These are phyloP conservation scores for Didymella keratinophila DNA, from an alignment of 2,329 filamentous ascomycete species.

Conservation along the genomic window DNA sequence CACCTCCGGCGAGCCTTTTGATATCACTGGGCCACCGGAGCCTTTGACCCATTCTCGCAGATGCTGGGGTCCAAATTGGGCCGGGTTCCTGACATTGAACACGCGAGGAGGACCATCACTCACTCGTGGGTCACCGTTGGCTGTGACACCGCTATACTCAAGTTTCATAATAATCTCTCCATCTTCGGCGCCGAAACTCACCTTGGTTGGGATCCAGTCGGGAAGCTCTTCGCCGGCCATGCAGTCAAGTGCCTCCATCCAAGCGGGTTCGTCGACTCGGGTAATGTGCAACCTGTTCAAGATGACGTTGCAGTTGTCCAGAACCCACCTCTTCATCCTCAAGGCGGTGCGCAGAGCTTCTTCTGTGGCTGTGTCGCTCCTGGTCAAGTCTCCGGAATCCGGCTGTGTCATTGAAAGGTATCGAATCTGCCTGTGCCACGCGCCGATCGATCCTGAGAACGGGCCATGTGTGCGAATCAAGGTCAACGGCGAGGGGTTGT, in stretches of 20 bases:
- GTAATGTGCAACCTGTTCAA: slow-evolving; percentile 1
- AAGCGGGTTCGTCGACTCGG: slow-evolving; percentile 9
- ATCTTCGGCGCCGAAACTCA: slow-evolving; percentile 8
- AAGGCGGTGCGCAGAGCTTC: neutral
- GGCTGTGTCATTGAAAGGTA: neutral
- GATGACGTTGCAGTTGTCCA: neutral
- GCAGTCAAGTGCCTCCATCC: slow-evolving; percentile 14
- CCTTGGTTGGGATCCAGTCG: slow-evolving; percentile 13
- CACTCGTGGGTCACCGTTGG: neutral
- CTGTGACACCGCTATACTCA: slow-evolving; percentile 4
- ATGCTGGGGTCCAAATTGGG: slow-evolving; percentile 8
- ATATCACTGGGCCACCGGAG: neutral
- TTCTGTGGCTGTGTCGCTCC: neutral
- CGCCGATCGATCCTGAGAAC: slow-evolving; percentile 1
- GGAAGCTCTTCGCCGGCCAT: slow-evolving; percentile 14
- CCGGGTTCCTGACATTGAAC: slow-evolving; percentile 5
- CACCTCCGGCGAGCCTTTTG: neutral
- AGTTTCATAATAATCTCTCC: slow-evolving; percentile 13
- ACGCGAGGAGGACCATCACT: neutral
- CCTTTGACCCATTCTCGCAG: slow-evolving; percentile 5
- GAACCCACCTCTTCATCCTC: slow-evolving; percentile 7
- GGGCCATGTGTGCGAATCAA: slow-evolving; percentile 2
- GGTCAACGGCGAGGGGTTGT: neutral
- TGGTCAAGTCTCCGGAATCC: no score
- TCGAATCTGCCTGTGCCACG: slow-evolving; percentile 6